Evolutionary conservation across 2,329 filamentous ascomycete genomes (phyloP), one percentile per base, ranked within the genome.

Genomic region (Didymella keratinophila): DNA sequence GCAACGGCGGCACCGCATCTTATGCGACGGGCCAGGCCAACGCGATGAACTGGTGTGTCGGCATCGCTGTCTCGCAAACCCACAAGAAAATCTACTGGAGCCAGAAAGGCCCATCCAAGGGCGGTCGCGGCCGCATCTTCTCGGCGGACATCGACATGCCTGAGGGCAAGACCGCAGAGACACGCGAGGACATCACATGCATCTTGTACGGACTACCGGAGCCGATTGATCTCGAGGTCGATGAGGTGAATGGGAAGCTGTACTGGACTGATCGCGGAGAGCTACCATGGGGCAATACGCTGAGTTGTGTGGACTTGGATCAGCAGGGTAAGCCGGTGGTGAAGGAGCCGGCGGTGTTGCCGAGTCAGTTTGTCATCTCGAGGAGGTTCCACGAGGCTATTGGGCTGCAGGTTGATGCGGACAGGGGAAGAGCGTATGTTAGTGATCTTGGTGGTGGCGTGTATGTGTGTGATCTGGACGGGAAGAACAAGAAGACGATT

Each of bases 181-280:
- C 58, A 5, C 56, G 64, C n/a, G 64, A 75, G 2, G 64, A 68
- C 5, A 36, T 57, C 1, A 52, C 62, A 18, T 37, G 63, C 2
- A 54, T 87, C 1, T 56, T 67, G 4, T 59, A 63, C 9, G 41
- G 58, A 6, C 46, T 71, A 0, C 62, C 67, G 1, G 66, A 71
- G 41, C 82, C 83, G 0, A 84, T 88, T 57, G 84, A 88, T 62
- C 71, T 88, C 0, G 84, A 86, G 30, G 64, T 87, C 1, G 83
- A 87, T 16, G 77, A 79, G 12, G 71, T 76, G 0, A 67, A 69
- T 2, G 68, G 78, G 27, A 75, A 69, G 1, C 72, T 88, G 25
- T 88, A 85, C 69, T 88, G 86, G 86, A 87, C 86, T 0, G 86
- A 88, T 62, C 77, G 86, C 0, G 86, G 86, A 4, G 86, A 88